These are phyloP conservation scores for Citrullus colocynthis DNA, from an alignment of 306 rosid genomes.

Conservation along the genomic window DNA sequence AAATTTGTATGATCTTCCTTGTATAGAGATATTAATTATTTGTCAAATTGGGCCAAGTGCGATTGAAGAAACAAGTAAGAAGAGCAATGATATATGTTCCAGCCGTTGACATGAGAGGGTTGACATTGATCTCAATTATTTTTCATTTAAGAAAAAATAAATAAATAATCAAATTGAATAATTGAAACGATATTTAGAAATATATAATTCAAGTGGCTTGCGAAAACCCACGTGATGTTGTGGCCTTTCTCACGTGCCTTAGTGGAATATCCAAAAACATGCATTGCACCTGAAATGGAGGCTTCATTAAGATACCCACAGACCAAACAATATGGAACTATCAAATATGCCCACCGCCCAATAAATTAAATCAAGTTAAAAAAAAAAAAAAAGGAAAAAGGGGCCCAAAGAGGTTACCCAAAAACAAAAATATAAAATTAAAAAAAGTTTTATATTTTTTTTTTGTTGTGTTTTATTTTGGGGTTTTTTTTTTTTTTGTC, in stretches of 20 bases:
- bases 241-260: background rate
- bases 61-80: background rate
- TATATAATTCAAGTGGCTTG: background rate
- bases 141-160: background rate
- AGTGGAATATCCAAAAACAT: slow-evolving; percentile 4
- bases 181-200: background rate
- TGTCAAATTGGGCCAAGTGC: background rate
- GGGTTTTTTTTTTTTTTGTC: too few relatives aligned
- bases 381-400: too few relatives aligned
- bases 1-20: too few relatives aligned
- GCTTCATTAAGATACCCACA: background rate
- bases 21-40: background rate
- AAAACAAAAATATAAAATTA: too few relatives aligned
- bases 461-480: too few relatives aligned
- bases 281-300: slow-evolving; percentile 4
- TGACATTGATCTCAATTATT: background rate
- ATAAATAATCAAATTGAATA: background rate
- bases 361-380: background rate
- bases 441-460: too few relatives aligned
- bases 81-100: background rate
- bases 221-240: background rate
- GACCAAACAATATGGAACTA: slow-evolving; percentile 1
- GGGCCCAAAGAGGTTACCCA: too few relatives aligned
- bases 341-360: slow-evolving; percentile 2
- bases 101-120: background rate